phyloP scores from a whole-genome alignment of 2,329 filamentous ascomycete genomes.

The Ascochyta fabae region DNA sequence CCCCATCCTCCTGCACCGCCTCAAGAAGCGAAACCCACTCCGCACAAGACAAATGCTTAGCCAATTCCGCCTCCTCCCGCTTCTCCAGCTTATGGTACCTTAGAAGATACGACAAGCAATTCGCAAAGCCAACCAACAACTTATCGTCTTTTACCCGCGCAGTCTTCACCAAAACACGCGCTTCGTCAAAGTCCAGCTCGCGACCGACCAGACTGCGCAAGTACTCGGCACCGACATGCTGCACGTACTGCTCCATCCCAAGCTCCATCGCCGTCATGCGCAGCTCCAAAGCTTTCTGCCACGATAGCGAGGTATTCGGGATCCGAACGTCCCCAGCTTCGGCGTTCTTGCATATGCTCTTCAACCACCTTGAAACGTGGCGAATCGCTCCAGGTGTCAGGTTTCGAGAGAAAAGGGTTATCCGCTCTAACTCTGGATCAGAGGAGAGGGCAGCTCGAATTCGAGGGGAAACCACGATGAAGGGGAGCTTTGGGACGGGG shows the following conservation, averaged over 20 bases:
- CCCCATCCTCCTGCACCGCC: not conserved
- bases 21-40: not conserved
- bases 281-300: not conserved
- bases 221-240: not conserved
- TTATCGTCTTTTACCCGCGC: not conserved
- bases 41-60: not conserved
- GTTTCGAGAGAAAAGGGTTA: not conserved
- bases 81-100: not conserved
- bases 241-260: not conserved
- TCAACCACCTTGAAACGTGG: not conserved
- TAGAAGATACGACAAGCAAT: not conserved
- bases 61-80: not conserved
- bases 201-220: too few relatives aligned
- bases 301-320: not conserved
- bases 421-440: not conserved
- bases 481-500: not conserved
- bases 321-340: not conserved
- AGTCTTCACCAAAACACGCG: too few relatives aligned
- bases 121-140: not conserved
- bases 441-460: not conserved
- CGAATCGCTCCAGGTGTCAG: not conserved
- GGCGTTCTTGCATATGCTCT: not conserved
- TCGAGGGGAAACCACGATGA: not conserved
- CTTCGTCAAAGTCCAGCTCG: too few relatives aligned
- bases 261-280: not conserved